Evolutionary conservation across 805 yeast genomes (phyloP), one percentile per base, ranked within the genome.

Genomic region (Yueomyces sinensis): DNA sequence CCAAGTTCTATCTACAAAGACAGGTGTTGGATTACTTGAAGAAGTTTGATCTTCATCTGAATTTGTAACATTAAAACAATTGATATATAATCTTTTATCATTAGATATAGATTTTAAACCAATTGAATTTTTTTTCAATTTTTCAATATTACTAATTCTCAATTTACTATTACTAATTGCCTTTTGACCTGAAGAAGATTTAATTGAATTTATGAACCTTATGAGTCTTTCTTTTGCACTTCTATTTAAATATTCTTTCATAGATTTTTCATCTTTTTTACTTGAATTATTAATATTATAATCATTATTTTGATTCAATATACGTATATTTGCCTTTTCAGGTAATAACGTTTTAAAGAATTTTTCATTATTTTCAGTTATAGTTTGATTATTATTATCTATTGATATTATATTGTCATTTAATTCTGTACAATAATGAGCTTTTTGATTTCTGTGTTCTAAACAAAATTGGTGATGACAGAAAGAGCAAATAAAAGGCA

Each of bases 1-100:
- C 59, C 61, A 53, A 3, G 46, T 35, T 35, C 50, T 54, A 37
- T 54, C 53, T 11, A 52, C 38, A 35, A 33, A 56, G 4, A 56
- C 19, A 1, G 36, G 29, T 4, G 29, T 38, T 3, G 41, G 37
- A 13, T 44, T 42, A 20, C 11, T 11, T 7, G 11, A 7, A 14
- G 33, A 30, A 14, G 36, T 39, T 1, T 32, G 28, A 25, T 37
- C 40, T 15, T 37, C 37, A 6, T 41, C 35, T 20, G 7, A 11
- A 20, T 20, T 20, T 11, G 24, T 20, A 11, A 35, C 41, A n/a
- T 39, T 41, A 37, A 43, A 49, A 34, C 51, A 45, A 33, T 40
- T 43, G 1, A 51, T 33, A 34, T 55, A 51, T 2, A 52, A 38
- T 32, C 58, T 45, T 31, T 53, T 53, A 3, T 40, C 34, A 6